A percentile compares a stretch with the other conserved stretches of the same genome.
Evolutionary conservation across 192 early-diverging fungal species (phyloP).

Genomic region (Geranomyces variabilis): DNA sequence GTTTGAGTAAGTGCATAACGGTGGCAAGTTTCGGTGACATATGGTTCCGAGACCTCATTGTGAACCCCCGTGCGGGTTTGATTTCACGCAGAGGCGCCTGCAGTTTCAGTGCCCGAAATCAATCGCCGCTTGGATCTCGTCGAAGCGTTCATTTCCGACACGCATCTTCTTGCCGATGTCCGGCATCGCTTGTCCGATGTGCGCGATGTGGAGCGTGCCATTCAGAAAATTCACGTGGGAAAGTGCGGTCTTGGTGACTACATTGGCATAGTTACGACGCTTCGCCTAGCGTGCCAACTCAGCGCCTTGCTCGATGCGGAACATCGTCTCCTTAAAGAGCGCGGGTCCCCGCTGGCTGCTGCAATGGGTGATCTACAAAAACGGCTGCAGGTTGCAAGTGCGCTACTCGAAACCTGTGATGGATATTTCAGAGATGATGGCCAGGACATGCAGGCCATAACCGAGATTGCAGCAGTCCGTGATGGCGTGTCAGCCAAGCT

Average conservation of each 20-base stretch:
- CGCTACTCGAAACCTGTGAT: conserved; percentile 1
- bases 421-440: conserved; percentile 24
- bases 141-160: conserved; percentile 64
- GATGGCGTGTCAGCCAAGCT: conserved; percentile 29
- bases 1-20: conserved; percentile 62
- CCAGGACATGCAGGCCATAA: conserved; percentile 17
- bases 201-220: conserved; percentile 41
- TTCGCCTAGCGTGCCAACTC: conserved; percentile 12
- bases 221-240: conserved; percentile 45
- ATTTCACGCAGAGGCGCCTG: conserved; percentile 65
- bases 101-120: conserved; percentile 65
- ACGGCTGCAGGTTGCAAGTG: conserved; percentile 4
- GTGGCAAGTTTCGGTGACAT: neutral
- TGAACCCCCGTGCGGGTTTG: neutral
- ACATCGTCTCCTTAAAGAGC: neutral
- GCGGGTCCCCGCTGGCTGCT: neutral
- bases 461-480: conserved; percentile 23
- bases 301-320: conserved; percentile 11
- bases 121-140: conserved; percentile 75
- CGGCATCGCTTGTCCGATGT: conserved; percentile 44
- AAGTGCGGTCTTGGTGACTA: conserved; percentile 32
- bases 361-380: conserved; percentile 20
- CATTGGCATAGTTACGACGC: conserved; percentile 28
- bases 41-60: neutral
- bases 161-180: conserved; percentile 58